Evolutionary conservation across 768 basidiomycete species (phyloP), one percentile per base, ranked within the genome.

Genomic region (Dioszegia hungarica): DNA sequence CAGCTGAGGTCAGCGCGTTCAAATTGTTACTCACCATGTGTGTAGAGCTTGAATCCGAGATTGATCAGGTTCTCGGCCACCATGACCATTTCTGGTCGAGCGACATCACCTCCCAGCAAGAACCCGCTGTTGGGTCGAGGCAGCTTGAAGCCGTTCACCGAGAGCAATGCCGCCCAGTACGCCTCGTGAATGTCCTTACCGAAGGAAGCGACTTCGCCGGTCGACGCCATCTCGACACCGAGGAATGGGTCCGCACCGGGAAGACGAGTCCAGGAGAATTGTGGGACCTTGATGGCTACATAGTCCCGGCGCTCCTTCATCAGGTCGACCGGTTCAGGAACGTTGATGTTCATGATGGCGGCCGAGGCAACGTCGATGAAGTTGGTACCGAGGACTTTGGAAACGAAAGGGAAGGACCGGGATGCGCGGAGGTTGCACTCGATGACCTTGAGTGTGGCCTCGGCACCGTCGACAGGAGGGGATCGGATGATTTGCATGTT

Each of bases 401-500:
- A 95, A 2, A 99, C 95, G 79, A 99, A 99, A 61, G 94, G 93
- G 88, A 98, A 98, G 28, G 91, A 94, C 20, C 95, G 86, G 24
- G 94, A 98, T 15, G 95, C 95, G 56, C 95, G 89, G 31, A 98
- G 80, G 77, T 99, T 99, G 78, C 95, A 99, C 77, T 99, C 95
- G 63, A 99, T 99, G 63, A 98, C 95, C 80, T 94, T 98, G 64
- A 98, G 84, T 55, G 85, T 82, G 11, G 85, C 78, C 24, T 84
- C 80, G 57, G 84, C 81, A 15, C 75, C 73, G 22, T 80, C 80
- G 5, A 80, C 80, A 1, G 83, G 77, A 11, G 80, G 81, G 75
- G 90, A 90, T 74, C 88, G 85, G 79, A 99, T 98, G 76, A 99
- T 84, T 77, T 99, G 95, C 93, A 99, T 99, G 77, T 99, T 99